These are phyloP conservation scores for Didymella glomerata DNA, from an alignment of 2,329 filamentous ascomycete species.

Conservation along the genomic window DNA sequence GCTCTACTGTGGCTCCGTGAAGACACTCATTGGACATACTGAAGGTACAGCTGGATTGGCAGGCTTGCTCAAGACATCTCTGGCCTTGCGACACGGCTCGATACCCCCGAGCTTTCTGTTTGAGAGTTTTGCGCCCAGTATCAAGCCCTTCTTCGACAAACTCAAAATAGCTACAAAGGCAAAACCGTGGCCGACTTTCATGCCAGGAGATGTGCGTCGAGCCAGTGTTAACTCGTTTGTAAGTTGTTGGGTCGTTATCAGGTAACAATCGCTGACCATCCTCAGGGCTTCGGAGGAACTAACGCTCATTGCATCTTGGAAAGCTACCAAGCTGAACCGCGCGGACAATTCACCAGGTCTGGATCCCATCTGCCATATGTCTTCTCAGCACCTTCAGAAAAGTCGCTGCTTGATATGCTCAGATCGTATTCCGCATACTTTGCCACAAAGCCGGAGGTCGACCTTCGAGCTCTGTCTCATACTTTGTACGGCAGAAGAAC, in stretches of 20 bases:
- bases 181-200: slow-evolving; percentile 23
- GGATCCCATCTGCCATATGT: background rate
- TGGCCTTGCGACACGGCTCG: slow-evolving; percentile 34
- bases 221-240: slow-evolving; percentile 32
- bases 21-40: slow-evolving; percentile 53
- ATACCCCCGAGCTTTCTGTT: slow-evolving; percentile 49
- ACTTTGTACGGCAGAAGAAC: slow-evolving; percentile 10
- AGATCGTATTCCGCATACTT: background rate
- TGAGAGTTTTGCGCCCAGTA: slow-evolving; percentile 40
- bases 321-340: background rate
- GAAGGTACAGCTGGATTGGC: slow-evolving; percentile 51
- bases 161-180: slow-evolving; percentile 21
- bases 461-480: slow-evolving; percentile 4
- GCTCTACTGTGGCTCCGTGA: slow-evolving; percentile 30
- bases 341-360: background rate
- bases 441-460: background rate
- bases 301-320: slow-evolving; percentile 40
- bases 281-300: slow-evolving; percentile 32
- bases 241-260: background rate
- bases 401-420: background rate
- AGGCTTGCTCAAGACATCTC: slow-evolving; percentile 48
- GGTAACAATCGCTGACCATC: background rate
- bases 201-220: slow-evolving; percentile 12
- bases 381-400: slow-evolving; percentile 19
- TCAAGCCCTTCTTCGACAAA: slow-evolving; percentile 33